phyloP scores from a whole-genome alignment of 1,139 yeast genomes.

The Pichia sp. region DNA sequence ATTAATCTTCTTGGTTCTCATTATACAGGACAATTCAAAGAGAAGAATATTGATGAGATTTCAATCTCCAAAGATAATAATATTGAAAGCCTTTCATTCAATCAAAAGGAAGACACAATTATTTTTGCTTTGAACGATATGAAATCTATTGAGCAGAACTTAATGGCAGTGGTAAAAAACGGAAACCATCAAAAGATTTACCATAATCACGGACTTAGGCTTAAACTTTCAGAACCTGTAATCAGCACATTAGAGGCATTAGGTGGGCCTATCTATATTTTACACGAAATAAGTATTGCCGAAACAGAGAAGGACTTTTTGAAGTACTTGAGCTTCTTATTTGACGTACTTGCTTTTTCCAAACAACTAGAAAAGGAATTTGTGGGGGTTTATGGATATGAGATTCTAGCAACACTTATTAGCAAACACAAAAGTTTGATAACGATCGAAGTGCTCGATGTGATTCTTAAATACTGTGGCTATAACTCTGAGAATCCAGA shows the following conservation, averaged over 20 bases:
- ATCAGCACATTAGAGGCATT: conserved; percentile 31
- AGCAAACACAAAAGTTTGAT: conserved; percentile 32
- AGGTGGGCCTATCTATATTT: conserved; percentile 31
- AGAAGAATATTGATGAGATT: conserved; percentile 28
- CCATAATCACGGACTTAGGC: too few relatives aligned
- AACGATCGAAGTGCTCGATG: conserved; percentile 31
- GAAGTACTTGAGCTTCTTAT: conserved; percentile 27
- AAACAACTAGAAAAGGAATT: conserved; percentile 29
- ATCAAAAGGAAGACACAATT: not conserved
- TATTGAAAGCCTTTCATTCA: not conserved
- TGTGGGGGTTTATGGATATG: conserved; percentile 36
- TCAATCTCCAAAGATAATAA: conserved; percentile 23
- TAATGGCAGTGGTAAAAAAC: too few relatives aligned
- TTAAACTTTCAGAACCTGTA: conserved; percentile 21
- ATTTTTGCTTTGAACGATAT: not conserved
- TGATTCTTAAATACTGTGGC: conserved; percentile 39
- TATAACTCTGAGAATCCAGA: conserved; percentile 35
- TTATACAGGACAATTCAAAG: conserved; percentile 35
- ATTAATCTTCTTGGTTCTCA: conserved; percentile 33
- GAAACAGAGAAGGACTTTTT: conserved; percentile 22
- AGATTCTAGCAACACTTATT: conserved; percentile 34
- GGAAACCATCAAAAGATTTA: too few relatives aligned
- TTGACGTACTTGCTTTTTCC: conserved; percentile 29
- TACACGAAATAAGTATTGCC: conserved; percentile 31
- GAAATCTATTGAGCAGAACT: too few relatives aligned